These are phyloP conservation scores for Rosellinia necatrix DNA, from an alignment of 2,329 filamentous ascomycete species.

Conservation along the genomic window DNA sequence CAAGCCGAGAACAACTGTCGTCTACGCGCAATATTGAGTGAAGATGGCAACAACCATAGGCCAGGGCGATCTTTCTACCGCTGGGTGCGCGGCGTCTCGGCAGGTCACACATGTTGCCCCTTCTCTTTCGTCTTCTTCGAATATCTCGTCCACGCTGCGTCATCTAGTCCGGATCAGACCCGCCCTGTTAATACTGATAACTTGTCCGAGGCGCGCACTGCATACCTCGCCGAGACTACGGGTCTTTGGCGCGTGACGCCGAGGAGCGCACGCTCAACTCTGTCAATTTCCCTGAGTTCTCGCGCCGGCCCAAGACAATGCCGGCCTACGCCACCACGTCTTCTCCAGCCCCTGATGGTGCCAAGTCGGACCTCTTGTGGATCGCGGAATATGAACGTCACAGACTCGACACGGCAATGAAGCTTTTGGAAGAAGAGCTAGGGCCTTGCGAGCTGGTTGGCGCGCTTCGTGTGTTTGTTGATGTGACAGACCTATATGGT, in stretches of 20 bases:
- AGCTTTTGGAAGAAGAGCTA: not conserved
- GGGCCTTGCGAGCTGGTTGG: not conserved
- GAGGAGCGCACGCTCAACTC: slow-evolving; percentile 41
- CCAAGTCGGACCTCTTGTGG: slow-evolving; percentile 9
- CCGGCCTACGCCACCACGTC: too few relatives aligned
- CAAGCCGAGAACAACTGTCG: slow-evolving; percentile 21
- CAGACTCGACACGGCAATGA: not conserved
- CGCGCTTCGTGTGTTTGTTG: slow-evolving; percentile 32
- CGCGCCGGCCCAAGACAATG: too few relatives aligned
- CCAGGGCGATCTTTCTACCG: slow-evolving; percentile 8
- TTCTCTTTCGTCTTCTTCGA: slow-evolving; percentile 22
- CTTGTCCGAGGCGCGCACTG: not conserved
- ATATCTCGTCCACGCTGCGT: not conserved
- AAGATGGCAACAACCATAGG: not conserved
- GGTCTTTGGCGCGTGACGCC: slow-evolving; percentile 34
- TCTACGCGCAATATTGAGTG: not conserved
- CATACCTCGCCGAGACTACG: slow-evolving; percentile 34
- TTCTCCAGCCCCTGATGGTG: not conserved
- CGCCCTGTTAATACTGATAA: not conserved
- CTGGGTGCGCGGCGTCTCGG: slow-evolving; percentile 19
- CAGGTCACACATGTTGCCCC: slow-evolving; percentile 22
- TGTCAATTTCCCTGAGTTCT: slow-evolving; percentile 39
- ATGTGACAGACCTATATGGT: slow-evolving; percentile 42
- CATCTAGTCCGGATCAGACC: too few relatives aligned
- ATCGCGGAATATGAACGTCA: slow-evolving; percentile 10